Base-by-base conservation (phyloP, 2,329 filamentous ascomycete genomes). In the Aspergillus ochraceus region DNA sequence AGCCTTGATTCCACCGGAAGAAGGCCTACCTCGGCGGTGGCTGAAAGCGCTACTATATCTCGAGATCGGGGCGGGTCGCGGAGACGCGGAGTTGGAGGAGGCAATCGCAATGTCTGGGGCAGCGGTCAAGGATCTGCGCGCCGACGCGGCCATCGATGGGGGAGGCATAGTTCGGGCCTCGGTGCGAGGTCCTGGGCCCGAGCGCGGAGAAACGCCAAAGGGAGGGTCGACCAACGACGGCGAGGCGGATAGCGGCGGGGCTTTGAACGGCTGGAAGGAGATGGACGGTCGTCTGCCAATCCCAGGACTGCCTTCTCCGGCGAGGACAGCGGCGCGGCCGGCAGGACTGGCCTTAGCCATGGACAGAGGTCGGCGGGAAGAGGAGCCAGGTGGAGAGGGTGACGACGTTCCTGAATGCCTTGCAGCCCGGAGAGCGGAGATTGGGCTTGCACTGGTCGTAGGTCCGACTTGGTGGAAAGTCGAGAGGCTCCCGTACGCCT, bases 261-360 rank as follows among this genome's bases (percentile, higher is more conserved):
- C 91, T 76, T 99, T 99, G 81, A 99, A 99, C 0, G 94, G 93
- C 68, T 96, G 91, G 69, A 97, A 97, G 0, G 91, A 96, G 22
- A 97, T 86, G 0, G 92, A 97, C 6, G 90, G 88, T 55, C 92
- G 86, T 67, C 92, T 85, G 55, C 83, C 83, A 52, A 84, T 78
- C 22, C 76, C 58, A 80, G 75, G 55, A 77, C 83, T 58, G 77
- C 81, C 69, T 79, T 85, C 65, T 77, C 82, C 80, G 76, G 70
- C 72, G 49, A 76, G 65, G 30, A 66, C 65, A 24, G 71, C 71
- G 49, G 74, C 66, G 22, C 74, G 73, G 29, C 74, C 71, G 17
- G 63, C 57, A 26, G 71, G 67, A 26, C 70, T 67, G 36, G 74
- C 68, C 54, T 71, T 74, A 24, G 66, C 67, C 56, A 70, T 54